Evolutionary conservation across 805 yeast genomes (phyloP).

Genomic region (Saccharomycopsis fermentans): DNA sequence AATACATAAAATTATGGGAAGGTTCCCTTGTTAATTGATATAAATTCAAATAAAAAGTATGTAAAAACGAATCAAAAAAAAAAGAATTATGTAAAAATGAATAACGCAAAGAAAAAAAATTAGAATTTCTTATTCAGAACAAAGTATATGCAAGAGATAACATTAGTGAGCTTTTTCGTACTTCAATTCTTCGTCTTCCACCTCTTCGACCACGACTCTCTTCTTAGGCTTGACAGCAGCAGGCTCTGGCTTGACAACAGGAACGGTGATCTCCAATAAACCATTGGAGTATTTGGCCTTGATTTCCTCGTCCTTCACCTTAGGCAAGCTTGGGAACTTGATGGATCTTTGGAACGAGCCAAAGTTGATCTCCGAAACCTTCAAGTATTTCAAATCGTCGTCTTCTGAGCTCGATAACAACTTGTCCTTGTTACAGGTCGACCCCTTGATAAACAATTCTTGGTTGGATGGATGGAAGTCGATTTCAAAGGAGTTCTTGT

Average conservation of each 20-base stretch:
- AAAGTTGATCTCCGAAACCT: slow-evolving; percentile 43
- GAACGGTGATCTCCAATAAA: slow-evolving; percentile 40
- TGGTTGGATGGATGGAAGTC: slow-evolving; percentile 51
- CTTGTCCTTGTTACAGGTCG: slow-evolving; percentile 20
- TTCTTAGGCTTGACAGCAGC: slow-evolving; percentile 32
- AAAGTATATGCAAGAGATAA: too few species aligned
- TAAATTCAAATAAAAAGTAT: too few species aligned
- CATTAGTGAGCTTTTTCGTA: slow-evolving; percentile 25
- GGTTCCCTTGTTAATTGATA: too few species aligned
- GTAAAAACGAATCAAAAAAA: not conserved
- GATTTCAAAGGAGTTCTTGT: slow-evolving; percentile 40
- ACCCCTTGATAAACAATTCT: slow-evolving; percentile 43
- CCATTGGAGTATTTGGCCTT: slow-evolving; percentile 46
- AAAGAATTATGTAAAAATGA: not conserved
- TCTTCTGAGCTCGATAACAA: slow-evolving; percentile 21
- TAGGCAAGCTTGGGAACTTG: slow-evolving; percentile 44
- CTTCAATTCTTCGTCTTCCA: slow-evolving; percentile 38
- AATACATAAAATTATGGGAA: too few species aligned
- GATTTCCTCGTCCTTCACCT: slow-evolving; percentile 42
- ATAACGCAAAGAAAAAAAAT: too few species aligned
- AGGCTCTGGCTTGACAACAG: slow-evolving; percentile 30
- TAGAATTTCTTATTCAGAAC: too few species aligned
- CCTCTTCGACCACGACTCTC: slow-evolving; percentile 37
- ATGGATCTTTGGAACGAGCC: slow-evolving; percentile 50
- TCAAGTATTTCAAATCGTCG: slow-evolving; percentile 28